Evolutionary conservation across 306 rosid genomes (phyloP).

Genomic region (Acacia melanoxylon): DNA sequence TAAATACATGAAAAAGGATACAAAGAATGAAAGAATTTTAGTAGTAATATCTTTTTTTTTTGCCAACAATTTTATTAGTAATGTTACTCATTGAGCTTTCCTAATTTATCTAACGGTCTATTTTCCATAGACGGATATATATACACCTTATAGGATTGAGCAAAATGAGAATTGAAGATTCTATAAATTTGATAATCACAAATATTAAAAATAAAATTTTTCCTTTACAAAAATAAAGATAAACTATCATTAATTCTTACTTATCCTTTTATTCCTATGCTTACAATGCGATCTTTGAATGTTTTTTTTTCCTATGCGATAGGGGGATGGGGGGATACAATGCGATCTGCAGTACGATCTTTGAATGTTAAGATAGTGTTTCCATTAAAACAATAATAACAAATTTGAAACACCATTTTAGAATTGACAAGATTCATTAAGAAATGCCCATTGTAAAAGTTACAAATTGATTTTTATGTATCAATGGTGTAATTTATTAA

Average conservation of each 20-base stretch:
- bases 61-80: neutral
- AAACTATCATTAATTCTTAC: neutral
- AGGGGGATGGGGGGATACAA: no score
- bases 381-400: neutral
- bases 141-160: neutral
- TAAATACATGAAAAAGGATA: neutral
- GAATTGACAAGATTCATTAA: neutral
- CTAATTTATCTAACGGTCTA: neutral
- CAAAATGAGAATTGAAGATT: neutral
- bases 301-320: no score
- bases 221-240: neutral
- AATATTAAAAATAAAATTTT: neutral
- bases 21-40: neutral
- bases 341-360: neutral
- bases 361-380: neutral
- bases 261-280: neutral
- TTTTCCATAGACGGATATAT: neutral
- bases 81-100: conserved; percentile 22
- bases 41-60: neutral
- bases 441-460: neutral
- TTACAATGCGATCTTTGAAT: neutral
- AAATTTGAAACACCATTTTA: neutral
- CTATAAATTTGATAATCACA: neutral
- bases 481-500: neutral
- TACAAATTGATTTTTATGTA: neutral